Conservation (phyloP, 768 basidiomycete species). For the Suillus subaureus region DNA sequence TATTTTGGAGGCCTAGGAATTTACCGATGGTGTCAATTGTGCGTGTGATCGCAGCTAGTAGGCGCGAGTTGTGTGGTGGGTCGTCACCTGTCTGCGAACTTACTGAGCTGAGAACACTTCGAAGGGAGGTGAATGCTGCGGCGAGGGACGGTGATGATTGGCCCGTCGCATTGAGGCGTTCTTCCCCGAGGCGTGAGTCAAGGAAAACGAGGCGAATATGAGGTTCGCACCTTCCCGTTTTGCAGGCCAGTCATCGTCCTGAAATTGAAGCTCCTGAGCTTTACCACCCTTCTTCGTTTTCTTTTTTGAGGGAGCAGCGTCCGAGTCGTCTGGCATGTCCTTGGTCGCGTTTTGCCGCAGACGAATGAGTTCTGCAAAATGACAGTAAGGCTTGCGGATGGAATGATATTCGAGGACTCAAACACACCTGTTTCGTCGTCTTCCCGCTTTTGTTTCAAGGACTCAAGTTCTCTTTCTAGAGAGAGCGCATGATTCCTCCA, state of each 20-base stretch:
- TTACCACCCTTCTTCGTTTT: slow-evolving; percentile 28
- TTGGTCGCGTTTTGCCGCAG: slow-evolving; percentile 18
- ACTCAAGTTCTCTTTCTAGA: slow-evolving; percentile 28
- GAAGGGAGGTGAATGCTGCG: slow-evolving; percentile 23
- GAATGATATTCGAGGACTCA: background rate
- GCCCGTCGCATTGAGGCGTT: slow-evolving; percentile 24
- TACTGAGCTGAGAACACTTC: slow-evolving; percentile 16
- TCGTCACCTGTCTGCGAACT: background rate
- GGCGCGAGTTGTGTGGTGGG: slow-evolving; percentile 11
- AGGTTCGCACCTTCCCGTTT: slow-evolving; percentile 20
- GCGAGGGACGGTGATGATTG: slow-evolving; percentile 26
- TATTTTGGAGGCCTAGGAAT: background rate
- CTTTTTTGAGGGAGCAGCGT: slow-evolving; percentile 29
- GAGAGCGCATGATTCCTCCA: slow-evolving; percentile 32
- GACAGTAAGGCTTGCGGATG: background rate
- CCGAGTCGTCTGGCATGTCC: slow-evolving; percentile 11
- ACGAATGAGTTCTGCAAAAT: slow-evolving; percentile 22
- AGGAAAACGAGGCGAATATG: background rate
- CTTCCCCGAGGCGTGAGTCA: slow-evolving; percentile 12
- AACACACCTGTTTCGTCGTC: slow-evolving; percentile 27
- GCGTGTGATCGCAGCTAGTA: slow-evolving; percentile 24
- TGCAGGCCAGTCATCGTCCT: slow-evolving; percentile 21
- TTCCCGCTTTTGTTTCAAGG: slow-evolving; percentile 23
- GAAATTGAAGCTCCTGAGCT: slow-evolving; percentile 14
- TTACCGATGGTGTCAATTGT: background rate